Percentiles rank a stretch among this genome's conserved stretches.
Evolutionary conservation across 2,329 filamentous ascomycete genomes (phyloP).

Genomic region (Calonectria pteridis): DNA sequence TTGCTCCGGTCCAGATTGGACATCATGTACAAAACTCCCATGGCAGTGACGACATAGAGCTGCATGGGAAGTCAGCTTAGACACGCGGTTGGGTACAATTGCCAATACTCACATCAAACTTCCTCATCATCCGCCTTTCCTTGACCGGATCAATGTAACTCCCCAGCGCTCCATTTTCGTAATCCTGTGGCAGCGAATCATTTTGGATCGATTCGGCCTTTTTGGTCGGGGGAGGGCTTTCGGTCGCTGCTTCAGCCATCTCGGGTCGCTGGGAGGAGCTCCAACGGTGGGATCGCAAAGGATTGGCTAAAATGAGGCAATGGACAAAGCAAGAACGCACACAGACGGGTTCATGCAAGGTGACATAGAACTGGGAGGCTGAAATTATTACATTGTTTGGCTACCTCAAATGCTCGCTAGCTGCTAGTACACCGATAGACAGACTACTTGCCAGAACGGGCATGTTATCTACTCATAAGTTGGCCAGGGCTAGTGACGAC

Average conservation of each 20-base stretch:
- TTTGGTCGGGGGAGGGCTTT: background rate
- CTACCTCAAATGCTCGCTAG: background rate
- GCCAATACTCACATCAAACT: slow-evolving; percentile 37
- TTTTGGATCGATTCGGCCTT: background rate
- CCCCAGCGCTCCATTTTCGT: slow-evolving; percentile 21
- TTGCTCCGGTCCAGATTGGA: slow-evolving; percentile 49
- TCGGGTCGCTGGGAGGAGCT: background rate
- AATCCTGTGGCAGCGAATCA: slow-evolving; percentile 10
- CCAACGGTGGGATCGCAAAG: background rate
- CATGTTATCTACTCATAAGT: background rate
- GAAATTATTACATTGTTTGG: background rate
- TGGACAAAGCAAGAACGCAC: background rate
- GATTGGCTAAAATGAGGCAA: background rate
- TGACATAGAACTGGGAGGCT: background rate
- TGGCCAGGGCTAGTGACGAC: background rate
- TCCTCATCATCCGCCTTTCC: slow-evolving; percentile 40
- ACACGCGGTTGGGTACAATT: background rate
- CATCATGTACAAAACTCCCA: slow-evolving; percentile 47
- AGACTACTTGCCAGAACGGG: background rate
- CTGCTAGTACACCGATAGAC: background rate
- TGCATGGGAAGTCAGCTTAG: background rate
- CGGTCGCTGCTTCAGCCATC: background rate
- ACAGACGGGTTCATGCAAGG: background rate
- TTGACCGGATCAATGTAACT: slow-evolving; percentile 32
- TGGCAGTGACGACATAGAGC: slow-evolving; percentile 32